Conservation (phyloP, 352 stramenopile genomes). For the Aphanomyces astaci region DNA sequence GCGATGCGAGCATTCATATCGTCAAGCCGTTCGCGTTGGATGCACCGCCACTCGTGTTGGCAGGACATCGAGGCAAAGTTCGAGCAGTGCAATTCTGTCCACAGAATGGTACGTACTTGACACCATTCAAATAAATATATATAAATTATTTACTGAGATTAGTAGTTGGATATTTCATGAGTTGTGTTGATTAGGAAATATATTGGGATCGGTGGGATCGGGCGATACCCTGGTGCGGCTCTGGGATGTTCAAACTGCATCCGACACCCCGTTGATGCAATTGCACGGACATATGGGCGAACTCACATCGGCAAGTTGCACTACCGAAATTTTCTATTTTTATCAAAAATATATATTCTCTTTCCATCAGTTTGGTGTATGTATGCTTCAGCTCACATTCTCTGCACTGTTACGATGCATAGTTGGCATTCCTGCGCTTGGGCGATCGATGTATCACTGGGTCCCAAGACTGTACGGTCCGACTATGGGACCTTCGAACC, state of each 20-base stretch:
- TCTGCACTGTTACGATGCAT: not conserved
- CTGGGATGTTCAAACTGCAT: not conserved
- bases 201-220: not conserved
- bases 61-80: slow-evolving; percentile 5
- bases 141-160: not conserved
- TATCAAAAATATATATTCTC: no score
- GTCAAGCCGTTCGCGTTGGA: slow-evolving; percentile 14
- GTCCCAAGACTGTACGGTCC: slow-evolving; percentile 49
- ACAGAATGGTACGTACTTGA: not conserved
- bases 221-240: slow-evolving; percentile 13
- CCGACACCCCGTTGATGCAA: slow-evolving; percentile 13
- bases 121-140: not conserved
- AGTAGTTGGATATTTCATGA: no score
- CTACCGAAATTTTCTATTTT: slow-evolving; percentile 1
- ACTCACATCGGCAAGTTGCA: slow-evolving; percentile 32
- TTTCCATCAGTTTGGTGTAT: no score
- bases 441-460: slow-evolving; percentile 27
- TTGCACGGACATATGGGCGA: slow-evolving; percentile 62
- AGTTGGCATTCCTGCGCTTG: not conserved
- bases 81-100: slow-evolving; percentile 1
- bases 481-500: slow-evolving; percentile 60
- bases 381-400: no score
- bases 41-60: not conserved
- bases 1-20: slow-evolving; percentile 14
- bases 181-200: not conserved